Base-by-base conservation (phyloP, 192 early-diverging fungal genomes). In the Coemansia sp. region DNA sequence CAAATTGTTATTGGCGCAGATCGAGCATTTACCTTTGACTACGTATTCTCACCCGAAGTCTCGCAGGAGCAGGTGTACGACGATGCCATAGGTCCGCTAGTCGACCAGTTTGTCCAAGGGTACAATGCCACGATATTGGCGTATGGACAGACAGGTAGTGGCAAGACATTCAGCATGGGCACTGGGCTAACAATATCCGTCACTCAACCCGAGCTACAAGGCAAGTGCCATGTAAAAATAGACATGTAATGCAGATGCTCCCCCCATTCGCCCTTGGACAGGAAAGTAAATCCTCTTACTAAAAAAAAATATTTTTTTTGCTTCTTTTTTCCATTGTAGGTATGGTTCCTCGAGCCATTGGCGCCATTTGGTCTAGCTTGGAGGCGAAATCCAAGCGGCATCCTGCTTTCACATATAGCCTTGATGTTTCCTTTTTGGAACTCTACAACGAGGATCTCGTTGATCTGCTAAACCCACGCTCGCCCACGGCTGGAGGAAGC, bases 101-200 rank as follows among this genome's bases (percentile, higher is more conserved):
- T 87, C 0, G 24, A 62, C 49, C 86, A 82, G 56, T 90, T 91
- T 70, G 62, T 92, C 27, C 84, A 91, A 83, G 97, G 97, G 61
- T 78, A 94, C 70, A 99, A 98, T 78, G 93, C 90, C 20, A 98
- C 97, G 1, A 90, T 99, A 18, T 81, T 99, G 61, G 97, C 97
- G 45, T 92, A 92, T 83, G 92, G 93, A 40, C 67, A 82, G 68
- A 82, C 79, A 1, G 74, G 93, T 11, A 90, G 89, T 6, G 97
- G 97, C 67, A 98, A 98, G 78, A 97, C 97, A 24, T 93, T 91
- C 75, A 98, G 91, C 35, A 98, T 98, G 95, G 94, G 95, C 32
- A 95, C 95, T 6, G 87, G 85, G 12, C 79, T 75, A 0, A 62
- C 79, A 2, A 50, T 68, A 53, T 22, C 69, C 2, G 59, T 35